These are phyloP conservation scores for Phytophthora quininea DNA, from an alignment of 352 stramenopile species.

Conservation along the genomic window DNA sequence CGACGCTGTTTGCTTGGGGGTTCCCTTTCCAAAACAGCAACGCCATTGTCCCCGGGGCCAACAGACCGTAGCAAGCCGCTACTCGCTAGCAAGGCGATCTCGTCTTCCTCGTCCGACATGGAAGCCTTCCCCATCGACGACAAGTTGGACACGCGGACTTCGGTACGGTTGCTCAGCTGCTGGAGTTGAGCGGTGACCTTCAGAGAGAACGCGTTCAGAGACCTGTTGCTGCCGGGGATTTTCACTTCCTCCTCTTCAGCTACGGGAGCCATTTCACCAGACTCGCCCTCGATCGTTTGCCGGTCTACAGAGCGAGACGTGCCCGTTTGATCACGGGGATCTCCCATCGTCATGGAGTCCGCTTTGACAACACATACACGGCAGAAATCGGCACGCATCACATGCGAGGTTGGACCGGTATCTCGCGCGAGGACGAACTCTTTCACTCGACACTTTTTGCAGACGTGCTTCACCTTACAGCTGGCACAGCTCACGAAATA, in stretches of 20 bases:
- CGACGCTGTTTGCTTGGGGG: neutral
- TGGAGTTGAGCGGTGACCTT: constrained; percentile 20
- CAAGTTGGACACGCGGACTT: constrained; percentile 20
- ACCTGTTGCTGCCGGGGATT: constrained; percentile 18
- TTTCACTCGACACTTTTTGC: constrained; percentile 42
- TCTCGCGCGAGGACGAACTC: constrained; percentile 39
- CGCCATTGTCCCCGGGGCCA: neutral
- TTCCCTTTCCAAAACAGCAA: neutral
- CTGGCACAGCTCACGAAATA: constrained; percentile 28
- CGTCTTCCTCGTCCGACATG: constrained; percentile 18
- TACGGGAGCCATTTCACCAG: constrained; percentile 6
- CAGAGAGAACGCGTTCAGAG: constrained; percentile 18
- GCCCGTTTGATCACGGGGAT: constrained; percentile 23
- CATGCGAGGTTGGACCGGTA: constrained; percentile 14
- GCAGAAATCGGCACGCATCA: constrained; percentile 38
- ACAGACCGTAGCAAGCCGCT: neutral
- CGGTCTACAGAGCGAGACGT: neutral
- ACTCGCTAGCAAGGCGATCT: neutral
- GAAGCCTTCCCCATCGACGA: constrained; percentile 20
- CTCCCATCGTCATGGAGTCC: constrained; percentile 32
- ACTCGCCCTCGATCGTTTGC: neutral
- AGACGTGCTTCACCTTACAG: constrained; percentile 38
- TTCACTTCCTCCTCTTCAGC: constrained; percentile 9
- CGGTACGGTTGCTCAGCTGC: constrained; percentile 12
- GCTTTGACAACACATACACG: constrained; percentile 38